Conservation (phyloP, 1,284 basidiomycete species). For the Leccinum pallidistipes region DNA sequence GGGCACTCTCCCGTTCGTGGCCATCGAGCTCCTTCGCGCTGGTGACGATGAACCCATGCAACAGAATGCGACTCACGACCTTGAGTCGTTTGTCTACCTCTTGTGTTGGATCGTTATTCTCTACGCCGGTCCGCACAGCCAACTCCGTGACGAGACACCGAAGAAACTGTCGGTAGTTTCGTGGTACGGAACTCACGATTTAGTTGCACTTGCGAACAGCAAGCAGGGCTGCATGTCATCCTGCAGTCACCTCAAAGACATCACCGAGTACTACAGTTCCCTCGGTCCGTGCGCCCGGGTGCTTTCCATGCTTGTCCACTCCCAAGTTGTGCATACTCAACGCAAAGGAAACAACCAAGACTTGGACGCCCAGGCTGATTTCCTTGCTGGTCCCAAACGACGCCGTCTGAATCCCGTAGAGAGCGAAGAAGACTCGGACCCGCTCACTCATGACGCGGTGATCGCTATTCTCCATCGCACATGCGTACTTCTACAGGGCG, state of each 20-base stretch:
- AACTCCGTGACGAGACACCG: not conserved
- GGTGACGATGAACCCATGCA: not conserved
- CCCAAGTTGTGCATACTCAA: not conserved
- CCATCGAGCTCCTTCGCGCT: not conserved
- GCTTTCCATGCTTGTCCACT: not conserved
- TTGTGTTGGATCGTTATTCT: not conserved
- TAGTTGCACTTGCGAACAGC: not conserved
- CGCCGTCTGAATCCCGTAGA: not conserved
- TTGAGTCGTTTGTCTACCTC: not conserved
- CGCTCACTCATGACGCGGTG: not conserved
- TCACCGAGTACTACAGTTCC: not conserved
- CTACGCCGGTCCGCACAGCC: not conserved
- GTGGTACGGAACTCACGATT: not conserved
- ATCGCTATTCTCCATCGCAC: not conserved
- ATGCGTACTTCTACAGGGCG: not conserved
- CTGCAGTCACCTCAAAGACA: not conserved
- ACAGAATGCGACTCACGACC: not conserved
- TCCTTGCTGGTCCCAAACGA: not conserved
- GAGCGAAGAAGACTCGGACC: not conserved
- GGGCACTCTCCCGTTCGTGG: not conserved
- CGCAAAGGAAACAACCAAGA: not conserved
- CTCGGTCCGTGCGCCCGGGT: not conserved
- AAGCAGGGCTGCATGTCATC: not conserved
- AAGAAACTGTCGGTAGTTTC: not conserved
- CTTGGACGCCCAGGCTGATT: not conserved